A percentile compares a stretch with the other conserved stretches of the same genome.
Evolutionary conservation across 352 stramenopile species (phyloP).

Genomic region (Pythium apleroticum): DNA sequence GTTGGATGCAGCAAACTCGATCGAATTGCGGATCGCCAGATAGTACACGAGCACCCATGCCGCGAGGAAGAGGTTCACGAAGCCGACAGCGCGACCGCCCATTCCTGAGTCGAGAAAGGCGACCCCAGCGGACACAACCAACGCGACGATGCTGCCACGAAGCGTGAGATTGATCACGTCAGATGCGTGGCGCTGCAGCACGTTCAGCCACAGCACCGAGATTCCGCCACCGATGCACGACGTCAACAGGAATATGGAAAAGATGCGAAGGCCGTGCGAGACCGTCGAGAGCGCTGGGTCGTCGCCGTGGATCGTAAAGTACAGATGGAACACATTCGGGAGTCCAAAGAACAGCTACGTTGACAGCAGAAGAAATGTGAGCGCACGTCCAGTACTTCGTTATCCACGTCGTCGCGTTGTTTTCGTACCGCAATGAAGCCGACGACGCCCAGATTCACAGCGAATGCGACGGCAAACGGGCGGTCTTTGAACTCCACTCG

Average conservation of each 20-base stretch:
- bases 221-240: conserved; percentile 62
- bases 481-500: conserved; percentile 65
- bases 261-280: conserved; percentile 78
- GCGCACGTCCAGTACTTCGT: not conserved
- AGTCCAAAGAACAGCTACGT: conserved; percentile 66
- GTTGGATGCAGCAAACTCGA: conserved; percentile 82
- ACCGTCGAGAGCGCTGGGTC: conserved; percentile 24
- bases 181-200: conserved; percentile 71
- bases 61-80: conserved; percentile 81
- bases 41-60: conserved; percentile 69
- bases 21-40: conserved; percentile 50
- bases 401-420: not conserved
- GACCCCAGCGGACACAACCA: conserved; percentile 45
- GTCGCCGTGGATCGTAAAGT: conserved; percentile 76
- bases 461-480: conserved; percentile 65
- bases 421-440: conserved; percentile 54
- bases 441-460: conserved; percentile 54
- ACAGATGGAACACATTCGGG: conserved; percentile 71
- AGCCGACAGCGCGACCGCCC: conserved; percentile 76
- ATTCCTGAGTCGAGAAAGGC: conserved; percentile 73
- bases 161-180: conserved; percentile 76
- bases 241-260: conserved; percentile 65
- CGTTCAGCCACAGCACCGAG: conserved; percentile 72
- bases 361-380: conserved; percentile 1
- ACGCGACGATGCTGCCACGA: conserved; percentile 55